Base-by-base conservation (phyloP, 768 basidiomycete genomes). In the Kwoniella europaea region DNA sequence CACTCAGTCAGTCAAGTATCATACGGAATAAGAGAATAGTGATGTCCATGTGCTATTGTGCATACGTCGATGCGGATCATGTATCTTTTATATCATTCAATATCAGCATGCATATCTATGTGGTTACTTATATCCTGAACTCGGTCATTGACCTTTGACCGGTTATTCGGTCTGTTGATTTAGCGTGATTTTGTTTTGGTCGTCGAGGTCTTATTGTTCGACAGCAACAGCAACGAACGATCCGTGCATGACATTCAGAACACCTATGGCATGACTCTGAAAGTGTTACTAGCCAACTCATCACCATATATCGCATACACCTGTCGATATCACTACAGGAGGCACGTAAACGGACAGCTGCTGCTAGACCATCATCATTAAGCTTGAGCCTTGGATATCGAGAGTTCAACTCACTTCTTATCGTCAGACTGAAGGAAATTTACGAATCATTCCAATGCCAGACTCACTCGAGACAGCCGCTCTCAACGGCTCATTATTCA, bases 401-500 rank as follows among this genome's bases (percentile, higher is more conserved):
- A 35, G 35, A 0, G 35, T 35, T 35, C 35, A 35, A 35, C 35
- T 35, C 6, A 35, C 46, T 50, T 15, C 46, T 4, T 50, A 4
- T 50, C 46, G 46, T 15, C 35, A 50, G 13, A 18, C 46, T 16
- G 13, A 50, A 50, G 46, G 46, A 50, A 16, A 18, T 3, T 18
- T 18, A 16, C 18, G 6, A 10, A 50, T 16, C 1, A 4, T 10
- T 55, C 12, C 9, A 24, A 73, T 69, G 72, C 62, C 67, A 2
- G 67, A 69, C 50, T 46, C 57, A 29, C 54, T 78, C 1, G 76
- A 78, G 61, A 58, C 59, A 46, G 69, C 72, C 5, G 72, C 74
- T 18, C 65, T 78, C 16, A 68, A 69, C 35, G 76, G 76, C 10
- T 63, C 59, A 12, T 65, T 75, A 15, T 78, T 76, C 67, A 61